Conservation (phyloP, 352 stramenopile species). For the Pythium graminicola region DNA sequence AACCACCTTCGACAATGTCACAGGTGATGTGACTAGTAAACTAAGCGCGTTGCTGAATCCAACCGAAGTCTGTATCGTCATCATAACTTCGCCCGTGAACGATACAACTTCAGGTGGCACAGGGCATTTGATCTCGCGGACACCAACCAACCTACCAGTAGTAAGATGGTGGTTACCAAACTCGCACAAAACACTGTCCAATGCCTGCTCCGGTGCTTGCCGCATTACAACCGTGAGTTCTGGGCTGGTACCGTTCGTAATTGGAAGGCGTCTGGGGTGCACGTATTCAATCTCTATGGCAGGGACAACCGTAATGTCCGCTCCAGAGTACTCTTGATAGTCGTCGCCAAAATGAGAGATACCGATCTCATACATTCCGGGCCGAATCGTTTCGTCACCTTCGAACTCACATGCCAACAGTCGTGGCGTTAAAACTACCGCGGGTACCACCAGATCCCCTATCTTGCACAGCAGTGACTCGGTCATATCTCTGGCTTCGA, state of each 20-base stretch:
- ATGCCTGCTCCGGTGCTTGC: background rate
- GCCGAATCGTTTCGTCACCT: background rate
- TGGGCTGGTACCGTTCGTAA: background rate
- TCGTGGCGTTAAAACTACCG: background rate
- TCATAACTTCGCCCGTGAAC: background rate
- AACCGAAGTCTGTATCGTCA: background rate
- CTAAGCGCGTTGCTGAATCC: slow-evolving; percentile 5
- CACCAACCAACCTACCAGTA: background rate
- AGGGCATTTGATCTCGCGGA: background rate
- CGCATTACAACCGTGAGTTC: background rate
- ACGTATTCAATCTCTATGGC: background rate
- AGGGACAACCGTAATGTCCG: slow-evolving; percentile 1
- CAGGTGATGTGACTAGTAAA: slow-evolving; percentile 2
- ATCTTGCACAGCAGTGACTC: slow-evolving; percentile 1
- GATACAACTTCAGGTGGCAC: background rate
- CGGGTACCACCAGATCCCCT: background rate
- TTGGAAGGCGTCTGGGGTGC: background rate
- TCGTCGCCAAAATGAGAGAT: slow-evolving; percentile 1
- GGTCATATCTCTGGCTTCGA: background rate
- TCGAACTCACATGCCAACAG: slow-evolving; percentile 5
- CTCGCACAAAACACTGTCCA: background rate
- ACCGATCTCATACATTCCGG: background rate
- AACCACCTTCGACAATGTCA: background rate
- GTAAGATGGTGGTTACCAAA: background rate
- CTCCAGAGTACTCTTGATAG: background rate